Conservation (phyloP, 768 basidiomycete species). For the Pisolithus sp. region DNA sequence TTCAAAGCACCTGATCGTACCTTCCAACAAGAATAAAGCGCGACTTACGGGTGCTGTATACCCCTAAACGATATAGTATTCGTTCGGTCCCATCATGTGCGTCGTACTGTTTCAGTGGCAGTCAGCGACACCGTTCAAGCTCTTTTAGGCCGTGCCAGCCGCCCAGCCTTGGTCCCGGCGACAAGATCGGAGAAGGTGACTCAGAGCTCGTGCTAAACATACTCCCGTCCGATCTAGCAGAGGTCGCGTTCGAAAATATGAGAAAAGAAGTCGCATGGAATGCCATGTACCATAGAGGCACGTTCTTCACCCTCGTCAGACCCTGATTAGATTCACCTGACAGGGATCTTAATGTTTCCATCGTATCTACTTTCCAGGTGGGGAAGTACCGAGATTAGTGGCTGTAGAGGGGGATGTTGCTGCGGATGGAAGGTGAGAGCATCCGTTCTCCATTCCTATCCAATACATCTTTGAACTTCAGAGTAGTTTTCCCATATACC, state of each 20-base stretch:
- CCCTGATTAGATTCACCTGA: constrained; percentile 1
- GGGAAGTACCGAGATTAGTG: constrained; percentile 63
- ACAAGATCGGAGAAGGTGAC: constrained; percentile 61
- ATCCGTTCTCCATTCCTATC: constrained; percentile 8
- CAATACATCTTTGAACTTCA: not conserved
- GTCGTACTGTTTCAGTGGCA: too few relatives aligned
- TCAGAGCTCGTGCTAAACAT: constrained; percentile 53
- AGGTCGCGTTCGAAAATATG: constrained; percentile 51
- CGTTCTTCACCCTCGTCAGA: constrained; percentile 2
- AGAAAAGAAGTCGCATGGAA: constrained; percentile 65
- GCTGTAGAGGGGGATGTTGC: constrained; percentile 55
- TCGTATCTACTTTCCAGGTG: constrained; percentile 37
- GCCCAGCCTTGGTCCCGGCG: constrained; percentile 26
- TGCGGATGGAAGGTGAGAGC: constrained; percentile 41
- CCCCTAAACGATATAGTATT: too few relatives aligned
- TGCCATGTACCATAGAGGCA: constrained; percentile 69
- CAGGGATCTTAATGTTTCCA: too few relatives aligned
- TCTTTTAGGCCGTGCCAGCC: constrained; percentile 18
- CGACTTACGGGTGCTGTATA: too few relatives aligned
- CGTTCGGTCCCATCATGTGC: too few relatives aligned
- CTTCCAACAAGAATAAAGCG: too few relatives aligned
- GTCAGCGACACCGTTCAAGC: too few relatives aligned
- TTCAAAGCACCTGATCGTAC: too few relatives aligned
- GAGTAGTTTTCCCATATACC: constrained; percentile 66
- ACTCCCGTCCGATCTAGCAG: constrained; percentile 50